These are phyloP conservation scores for Candida rishiriensis DNA, from an alignment of 805 yeast genomes.

Conservation along the genomic window DNA sequence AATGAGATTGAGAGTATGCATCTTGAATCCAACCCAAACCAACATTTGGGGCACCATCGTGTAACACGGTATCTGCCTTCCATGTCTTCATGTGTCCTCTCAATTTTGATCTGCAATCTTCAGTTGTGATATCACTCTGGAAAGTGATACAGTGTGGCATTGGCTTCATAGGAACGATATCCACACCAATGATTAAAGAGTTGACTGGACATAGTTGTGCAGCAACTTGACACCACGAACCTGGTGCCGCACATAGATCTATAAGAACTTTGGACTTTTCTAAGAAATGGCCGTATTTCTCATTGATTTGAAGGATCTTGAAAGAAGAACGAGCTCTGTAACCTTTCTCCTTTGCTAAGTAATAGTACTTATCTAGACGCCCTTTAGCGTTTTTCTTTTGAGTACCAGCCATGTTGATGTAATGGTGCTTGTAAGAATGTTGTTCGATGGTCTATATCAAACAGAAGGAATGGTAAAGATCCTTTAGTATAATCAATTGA, in stretches of 20 bases:
- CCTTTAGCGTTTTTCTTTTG: conserved; percentile 97
- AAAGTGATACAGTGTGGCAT: conserved; percentile 91
- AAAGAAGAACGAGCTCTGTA: conserved; percentile 98
- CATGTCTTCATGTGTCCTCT: conserved; percentile 97
- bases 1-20: conserved; percentile 96
- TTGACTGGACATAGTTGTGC: conserved; percentile 88
- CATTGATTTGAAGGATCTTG: conserved; percentile 90
- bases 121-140: conserved; percentile 96
- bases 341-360: conserved; percentile 95
- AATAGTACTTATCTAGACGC: conserved; percentile 97
- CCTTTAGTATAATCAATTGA: not conserved
- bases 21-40: conserved; percentile 99
- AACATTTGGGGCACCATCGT: conserved; percentile 99
- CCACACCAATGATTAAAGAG: conserved; percentile 96
- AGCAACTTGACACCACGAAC: conserved; percentile 99
- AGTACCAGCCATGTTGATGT: conserved; percentile 50
- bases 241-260: conserved; percentile 99
- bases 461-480: too few species aligned
- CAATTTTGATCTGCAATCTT: conserved; percentile 90
- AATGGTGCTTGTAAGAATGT: not conserved
- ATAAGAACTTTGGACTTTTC: conserved; percentile 94
- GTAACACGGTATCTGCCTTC: conserved; percentile 97
- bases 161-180: conserved; percentile 95
- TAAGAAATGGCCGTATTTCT: conserved; percentile 91
- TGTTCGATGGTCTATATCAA: too few species aligned